phyloP scores from a whole-genome alignment of 148 eudicot species.

The Simmondsia chinensis region DNA sequence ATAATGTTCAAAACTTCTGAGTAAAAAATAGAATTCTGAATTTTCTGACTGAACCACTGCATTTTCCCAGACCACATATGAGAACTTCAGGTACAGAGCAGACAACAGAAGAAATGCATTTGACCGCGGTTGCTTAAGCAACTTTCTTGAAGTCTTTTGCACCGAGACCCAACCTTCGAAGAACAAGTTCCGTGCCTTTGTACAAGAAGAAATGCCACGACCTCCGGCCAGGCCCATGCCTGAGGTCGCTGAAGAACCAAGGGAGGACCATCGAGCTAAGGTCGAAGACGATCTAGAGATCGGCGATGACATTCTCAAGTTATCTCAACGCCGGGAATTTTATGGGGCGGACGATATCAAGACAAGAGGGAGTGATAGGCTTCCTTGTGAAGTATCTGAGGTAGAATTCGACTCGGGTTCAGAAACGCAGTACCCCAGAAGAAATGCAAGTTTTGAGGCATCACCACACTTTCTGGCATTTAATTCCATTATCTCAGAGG shows the following conservation, averaged over 20 bases:
- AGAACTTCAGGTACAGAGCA: slow-evolving; percentile 58
- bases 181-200: slow-evolving; percentile 38
- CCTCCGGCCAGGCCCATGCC: slow-evolving; percentile 18
- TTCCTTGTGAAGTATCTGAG: slow-evolving; percentile 23
- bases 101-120: slow-evolving; percentile 44
- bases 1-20: too few relatives aligned
- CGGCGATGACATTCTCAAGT: slow-evolving; percentile 48
- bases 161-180: slow-evolving; percentile 39
- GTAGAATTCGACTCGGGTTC: slow-evolving; percentile 24
- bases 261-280: slow-evolving; percentile 39
- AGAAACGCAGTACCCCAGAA: slow-evolving; percentile 22
- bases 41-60: slow-evolving; percentile 1
- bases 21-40: too few relatives aligned
- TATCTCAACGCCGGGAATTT: slow-evolving; percentile 52
- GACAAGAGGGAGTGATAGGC: slow-evolving; percentile 28
- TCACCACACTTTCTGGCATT: slow-evolving; percentile 19
- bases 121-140: slow-evolving; percentile 48
- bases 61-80: slow-evolving; percentile 56
- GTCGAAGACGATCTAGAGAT: slow-evolving; percentile 70
- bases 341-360: slow-evolving; percentile 30
- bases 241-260: slow-evolving; percentile 14
- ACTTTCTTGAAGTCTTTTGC: slow-evolving; percentile 54
- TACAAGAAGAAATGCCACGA: slow-evolving; percentile 37
- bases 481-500: slow-evolving; percentile 14
- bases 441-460: slow-evolving; percentile 23